Evolutionary conservation across 257 asterid genomes (phyloP).

Genomic region (Galeopsis tetrahit): DNA sequence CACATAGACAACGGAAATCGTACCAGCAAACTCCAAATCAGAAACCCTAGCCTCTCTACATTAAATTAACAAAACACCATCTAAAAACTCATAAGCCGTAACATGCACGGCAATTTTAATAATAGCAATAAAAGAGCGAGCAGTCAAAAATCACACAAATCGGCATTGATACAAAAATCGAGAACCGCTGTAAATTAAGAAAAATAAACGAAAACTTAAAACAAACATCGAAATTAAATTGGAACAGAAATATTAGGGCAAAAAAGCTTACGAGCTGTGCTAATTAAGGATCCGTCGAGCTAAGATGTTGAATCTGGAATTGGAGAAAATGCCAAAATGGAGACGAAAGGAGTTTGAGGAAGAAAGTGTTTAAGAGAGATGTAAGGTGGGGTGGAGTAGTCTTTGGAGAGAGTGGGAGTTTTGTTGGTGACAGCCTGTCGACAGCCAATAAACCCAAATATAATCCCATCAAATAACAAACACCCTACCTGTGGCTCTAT

Average conservation of each 20-base stretch:
- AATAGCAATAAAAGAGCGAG: neutral
- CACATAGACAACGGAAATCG: neutral
- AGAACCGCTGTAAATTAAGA: slow-evolving; percentile 32
- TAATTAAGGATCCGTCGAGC: slow-evolving; percentile 41
- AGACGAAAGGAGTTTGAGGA: slow-evolving; percentile 2
- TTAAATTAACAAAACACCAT: slow-evolving; percentile 10
- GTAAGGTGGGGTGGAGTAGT: slow-evolving; percentile 43
- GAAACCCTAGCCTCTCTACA: slow-evolving; percentile 17
- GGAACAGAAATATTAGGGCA: neutral
- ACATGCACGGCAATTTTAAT: slow-evolving; percentile 24
- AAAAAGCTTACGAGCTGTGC: slow-evolving; percentile 36
- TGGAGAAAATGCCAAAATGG: slow-evolving; percentile 31
- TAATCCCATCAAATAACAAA: no score
- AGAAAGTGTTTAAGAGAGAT: slow-evolving; percentile 12
- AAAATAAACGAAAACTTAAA: slow-evolving; percentile 10
- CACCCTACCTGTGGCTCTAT: neutral
- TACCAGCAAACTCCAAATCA: slow-evolving; percentile 15
- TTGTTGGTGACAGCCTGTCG: slow-evolving; percentile 55
- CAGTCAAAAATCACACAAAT: neutral
- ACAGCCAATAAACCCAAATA: slow-evolving; percentile 46
- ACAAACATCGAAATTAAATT: neutral
- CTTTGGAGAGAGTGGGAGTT: slow-evolving; percentile 40
- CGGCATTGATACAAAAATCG: slow-evolving; percentile 24
- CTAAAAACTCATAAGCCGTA: slow-evolving; percentile 14
- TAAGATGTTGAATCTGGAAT: slow-evolving; percentile 33